A percentile compares a stretch with the other conserved stretches of the same genome.
phyloP scores from a whole-genome alignment of 495 filamentous ascomycete species.

The Letharia lupina region DNA sequence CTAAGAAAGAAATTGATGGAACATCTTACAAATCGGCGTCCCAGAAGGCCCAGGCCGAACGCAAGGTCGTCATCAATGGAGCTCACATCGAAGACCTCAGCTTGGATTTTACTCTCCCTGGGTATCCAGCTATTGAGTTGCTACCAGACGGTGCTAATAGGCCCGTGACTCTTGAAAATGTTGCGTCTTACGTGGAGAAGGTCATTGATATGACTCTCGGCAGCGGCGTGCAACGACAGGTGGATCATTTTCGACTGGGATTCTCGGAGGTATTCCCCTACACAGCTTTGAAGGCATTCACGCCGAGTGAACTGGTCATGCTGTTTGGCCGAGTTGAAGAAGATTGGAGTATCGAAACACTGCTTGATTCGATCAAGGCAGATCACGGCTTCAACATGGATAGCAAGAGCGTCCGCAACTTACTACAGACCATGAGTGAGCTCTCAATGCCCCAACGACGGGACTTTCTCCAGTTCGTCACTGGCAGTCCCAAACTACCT shows the following conservation, averaged over 20 bases:
- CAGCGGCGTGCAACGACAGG: constrained; percentile 75
- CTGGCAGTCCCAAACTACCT: constrained; percentile 95
- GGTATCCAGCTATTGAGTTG: constrained; percentile 85
- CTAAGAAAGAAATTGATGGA: constrained; percentile 72
- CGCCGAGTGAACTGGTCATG: constrained; percentile 91
- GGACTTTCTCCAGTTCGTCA: constrained; percentile 96
- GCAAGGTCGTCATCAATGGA: constrained; percentile 62
- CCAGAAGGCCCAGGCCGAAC: constrained; percentile 60
- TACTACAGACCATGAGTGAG: constrained; percentile 94
- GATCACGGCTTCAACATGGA: constrained; percentile 99
- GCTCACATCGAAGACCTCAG: constrained; percentile 76
- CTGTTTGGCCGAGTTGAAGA: constrained; percentile 92
- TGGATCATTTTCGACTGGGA: constrained; percentile 82
- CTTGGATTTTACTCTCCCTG: constrained; percentile 90
- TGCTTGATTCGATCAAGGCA: constrained; percentile 99
- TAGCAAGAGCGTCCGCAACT: constrained; percentile 88
- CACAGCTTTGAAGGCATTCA: constrained; percentile 85
- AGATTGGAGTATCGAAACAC: constrained; percentile 94
- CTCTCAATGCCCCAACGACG: constrained; percentile 64
- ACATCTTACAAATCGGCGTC: constrained; percentile 51
- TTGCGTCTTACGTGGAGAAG: constrained; percentile 75
- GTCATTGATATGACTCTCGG: constrained; percentile 90
- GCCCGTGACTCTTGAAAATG: constrained; percentile 79
- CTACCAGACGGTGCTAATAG: constrained; percentile 62
- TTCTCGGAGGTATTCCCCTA: constrained; percentile 98